phyloP scores from a whole-genome alignment of 306 rosid species.

The Rubus idaeus region DNA sequence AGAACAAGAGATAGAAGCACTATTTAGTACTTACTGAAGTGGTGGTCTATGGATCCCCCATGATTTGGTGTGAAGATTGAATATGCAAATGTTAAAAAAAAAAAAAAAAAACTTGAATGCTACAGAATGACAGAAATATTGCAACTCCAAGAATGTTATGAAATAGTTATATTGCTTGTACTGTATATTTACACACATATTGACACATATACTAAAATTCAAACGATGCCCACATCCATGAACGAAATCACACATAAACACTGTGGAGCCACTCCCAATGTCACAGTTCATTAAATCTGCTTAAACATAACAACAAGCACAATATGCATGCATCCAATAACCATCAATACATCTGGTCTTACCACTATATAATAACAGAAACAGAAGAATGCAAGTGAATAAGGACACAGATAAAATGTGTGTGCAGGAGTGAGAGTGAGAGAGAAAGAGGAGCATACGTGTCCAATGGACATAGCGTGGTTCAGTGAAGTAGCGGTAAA shows the following conservation, averaged over 20 bases:
- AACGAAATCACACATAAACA: background rate
- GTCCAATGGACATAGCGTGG: slow-evolving; percentile 74
- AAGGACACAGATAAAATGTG: background rate
- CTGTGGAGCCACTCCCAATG: background rate
- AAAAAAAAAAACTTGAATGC: background rate
- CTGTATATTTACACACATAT: background rate
- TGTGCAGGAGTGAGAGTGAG: slow-evolving; percentile 12
- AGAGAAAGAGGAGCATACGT: slow-evolving; percentile 48
- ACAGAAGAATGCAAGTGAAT: background rate
- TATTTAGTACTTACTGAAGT: background rate
- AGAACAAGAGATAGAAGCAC: background rate
- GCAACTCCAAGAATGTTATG: background rate
- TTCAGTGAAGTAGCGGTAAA: slow-evolving; percentile 93
- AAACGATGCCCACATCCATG: background rate
- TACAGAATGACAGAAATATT: background rate
- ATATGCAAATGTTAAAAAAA: too few species aligned
- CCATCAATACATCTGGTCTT: background rate
- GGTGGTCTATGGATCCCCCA: background rate
- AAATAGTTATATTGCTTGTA: background rate
- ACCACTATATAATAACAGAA: background rate
- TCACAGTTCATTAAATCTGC: background rate
- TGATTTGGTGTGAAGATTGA: background rate
- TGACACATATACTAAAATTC: background rate
- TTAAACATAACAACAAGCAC: background rate
- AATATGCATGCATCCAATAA: background rate